phyloP scores from a whole-genome alignment of 192 early-diverging fungal genomes.

The Coemansia sp. region DNA sequence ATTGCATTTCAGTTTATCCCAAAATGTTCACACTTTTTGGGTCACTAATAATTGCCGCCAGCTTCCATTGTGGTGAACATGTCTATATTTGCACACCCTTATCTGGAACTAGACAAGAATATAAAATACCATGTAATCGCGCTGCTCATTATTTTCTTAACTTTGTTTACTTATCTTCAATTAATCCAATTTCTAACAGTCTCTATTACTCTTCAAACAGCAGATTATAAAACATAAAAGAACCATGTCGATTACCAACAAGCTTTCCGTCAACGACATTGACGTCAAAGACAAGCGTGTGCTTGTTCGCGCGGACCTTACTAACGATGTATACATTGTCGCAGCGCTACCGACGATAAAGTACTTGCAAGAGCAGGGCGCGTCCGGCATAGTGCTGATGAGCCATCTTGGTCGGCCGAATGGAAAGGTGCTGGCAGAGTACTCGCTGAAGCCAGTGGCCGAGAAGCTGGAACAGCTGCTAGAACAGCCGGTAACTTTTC shows the following conservation, averaged over 20 bases:
- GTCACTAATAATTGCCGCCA: too few relatives aligned
- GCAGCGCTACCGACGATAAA: slow-evolving; percentile 94
- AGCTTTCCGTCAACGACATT: slow-evolving; percentile 84
- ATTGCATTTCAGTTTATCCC: too few relatives aligned
- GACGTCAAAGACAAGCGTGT: slow-evolving; percentile 84
- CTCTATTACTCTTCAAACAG: too few relatives aligned
- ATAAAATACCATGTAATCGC: too few relatives aligned
- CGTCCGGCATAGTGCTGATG: slow-evolving; percentile 90
- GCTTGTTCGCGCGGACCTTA: slow-evolving; percentile 95
- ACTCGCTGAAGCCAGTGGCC: slow-evolving; percentile 89
- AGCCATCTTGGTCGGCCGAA: slow-evolving; percentile 97
- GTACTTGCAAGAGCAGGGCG: slow-evolving; percentile 83
- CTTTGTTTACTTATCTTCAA: too few relatives aligned
- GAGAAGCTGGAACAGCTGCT: slow-evolving; percentile 78
- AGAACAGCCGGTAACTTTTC: slow-evolving; percentile 84
- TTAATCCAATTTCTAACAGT: too few relatives aligned
- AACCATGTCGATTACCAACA: slow-evolving; percentile 60
- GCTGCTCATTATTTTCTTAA: too few relatives aligned
- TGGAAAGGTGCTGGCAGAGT: slow-evolving; percentile 82
- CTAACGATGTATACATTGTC: slow-evolving; percentile 94
- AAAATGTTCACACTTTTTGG: too few relatives aligned
- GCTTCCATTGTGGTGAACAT: too few relatives aligned
- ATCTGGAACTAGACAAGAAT: too few relatives aligned
- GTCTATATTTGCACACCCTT: too few relatives aligned
- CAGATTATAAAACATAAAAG: background rate